Conservation (phyloP, 495 filamentous ascomycete genomes). For the Daldinia grandis region DNA sequence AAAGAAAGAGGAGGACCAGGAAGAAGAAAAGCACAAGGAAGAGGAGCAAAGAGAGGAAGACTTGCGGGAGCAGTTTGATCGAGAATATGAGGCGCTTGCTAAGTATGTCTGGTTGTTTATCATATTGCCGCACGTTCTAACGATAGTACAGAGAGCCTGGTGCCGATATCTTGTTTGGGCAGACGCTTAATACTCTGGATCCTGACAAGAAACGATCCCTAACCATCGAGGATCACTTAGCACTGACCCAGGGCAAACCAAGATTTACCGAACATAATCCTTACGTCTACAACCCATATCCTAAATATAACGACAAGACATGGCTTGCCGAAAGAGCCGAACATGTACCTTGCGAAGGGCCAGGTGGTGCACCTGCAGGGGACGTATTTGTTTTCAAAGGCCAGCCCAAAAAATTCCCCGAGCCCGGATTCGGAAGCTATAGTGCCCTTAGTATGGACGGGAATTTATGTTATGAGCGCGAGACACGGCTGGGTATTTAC, state of each 20-base stretch:
- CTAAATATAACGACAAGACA: slow-evolving; percentile 52
- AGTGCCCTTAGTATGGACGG: slow-evolving; percentile 74
- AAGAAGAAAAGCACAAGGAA: slow-evolving; percentile 42
- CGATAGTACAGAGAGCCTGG: slow-evolving; percentile 37
- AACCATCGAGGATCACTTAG: slow-evolving; percentile 42
- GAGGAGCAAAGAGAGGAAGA: slow-evolving; percentile 41
- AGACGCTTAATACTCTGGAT: slow-evolving; percentile 54
- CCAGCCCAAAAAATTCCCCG: slow-evolving; percentile 73
- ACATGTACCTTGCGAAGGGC: slow-evolving; percentile 51
- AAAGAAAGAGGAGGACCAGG: slow-evolving; percentile 37
- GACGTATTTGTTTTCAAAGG: slow-evolving; percentile 64
- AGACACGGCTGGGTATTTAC: slow-evolving; percentile 84
- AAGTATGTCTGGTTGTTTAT: slow-evolving; percentile 44
- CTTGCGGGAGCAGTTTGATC: slow-evolving; percentile 50
- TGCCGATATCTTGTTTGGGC: slow-evolving; percentile 56
- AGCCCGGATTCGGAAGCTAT: slow-evolving; percentile 81
- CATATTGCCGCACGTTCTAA: slow-evolving; percentile 11
- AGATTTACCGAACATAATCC: slow-evolving; percentile 47
- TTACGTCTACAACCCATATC: slow-evolving; percentile 59
- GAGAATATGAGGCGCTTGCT: slow-evolving; percentile 50
- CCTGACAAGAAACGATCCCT: slow-evolving; percentile 40
- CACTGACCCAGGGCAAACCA: slow-evolving; percentile 20
- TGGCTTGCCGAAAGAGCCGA: slow-evolving; percentile 43
- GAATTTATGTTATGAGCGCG: slow-evolving; percentile 91
- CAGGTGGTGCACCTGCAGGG: slow-evolving; percentile 41